Percentiles rank a stretch among this genome's conserved stretches.
Conservation (phyloP, 345 rosid species). For the Aquilaria sinensis region DNA sequence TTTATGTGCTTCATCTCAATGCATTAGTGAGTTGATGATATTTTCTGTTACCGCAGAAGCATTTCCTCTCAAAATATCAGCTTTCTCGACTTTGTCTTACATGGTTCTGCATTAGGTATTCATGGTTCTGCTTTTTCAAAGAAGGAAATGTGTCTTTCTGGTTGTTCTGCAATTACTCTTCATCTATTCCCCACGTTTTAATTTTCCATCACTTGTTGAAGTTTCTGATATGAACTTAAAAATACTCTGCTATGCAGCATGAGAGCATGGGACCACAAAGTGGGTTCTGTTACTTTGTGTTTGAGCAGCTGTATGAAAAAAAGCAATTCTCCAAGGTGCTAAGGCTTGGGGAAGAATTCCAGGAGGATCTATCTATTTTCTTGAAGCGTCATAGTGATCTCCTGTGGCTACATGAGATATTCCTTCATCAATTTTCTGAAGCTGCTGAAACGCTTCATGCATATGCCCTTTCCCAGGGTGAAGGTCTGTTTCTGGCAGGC, state of each 20-base stretch:
- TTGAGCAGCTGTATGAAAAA: slow-evolving; percentile 56
- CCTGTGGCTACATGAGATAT: slow-evolving; percentile 85
- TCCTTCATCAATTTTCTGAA: slow-evolving; percentile 75
- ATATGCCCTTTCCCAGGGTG: slow-evolving; percentile 71
- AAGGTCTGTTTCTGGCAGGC: slow-evolving; percentile 24
- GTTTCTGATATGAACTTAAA: slow-evolving; percentile 1
- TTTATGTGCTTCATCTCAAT: too few relatives aligned
- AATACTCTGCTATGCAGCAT: slow-evolving; percentile 38
- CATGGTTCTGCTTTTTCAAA: background rate
- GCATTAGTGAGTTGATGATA: too few relatives aligned
- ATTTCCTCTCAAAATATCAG: too few relatives aligned
- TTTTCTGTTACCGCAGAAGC: too few relatives aligned
- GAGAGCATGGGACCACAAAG: slow-evolving; percentile 88
- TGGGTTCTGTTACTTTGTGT: slow-evolving; percentile 92
- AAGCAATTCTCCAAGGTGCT: slow-evolving; percentile 74
- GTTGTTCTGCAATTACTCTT: background rate
- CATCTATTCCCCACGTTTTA: slow-evolving; percentile 5
- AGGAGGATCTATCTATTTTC: slow-evolving; percentile 63
- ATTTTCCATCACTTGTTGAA: slow-evolving; percentile 4
- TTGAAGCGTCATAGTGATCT: slow-evolving; percentile 59
- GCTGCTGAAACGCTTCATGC: slow-evolving; percentile 85
- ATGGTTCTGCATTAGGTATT: too few relatives aligned
- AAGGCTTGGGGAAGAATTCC: slow-evolving; percentile 95
- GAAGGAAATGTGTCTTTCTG: background rate
- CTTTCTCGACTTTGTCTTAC: too few relatives aligned